These are phyloP conservation scores for Penium margaritaceum DNA, from an alignment of 139 green algal species.

Conservation along the genomic window DNA sequence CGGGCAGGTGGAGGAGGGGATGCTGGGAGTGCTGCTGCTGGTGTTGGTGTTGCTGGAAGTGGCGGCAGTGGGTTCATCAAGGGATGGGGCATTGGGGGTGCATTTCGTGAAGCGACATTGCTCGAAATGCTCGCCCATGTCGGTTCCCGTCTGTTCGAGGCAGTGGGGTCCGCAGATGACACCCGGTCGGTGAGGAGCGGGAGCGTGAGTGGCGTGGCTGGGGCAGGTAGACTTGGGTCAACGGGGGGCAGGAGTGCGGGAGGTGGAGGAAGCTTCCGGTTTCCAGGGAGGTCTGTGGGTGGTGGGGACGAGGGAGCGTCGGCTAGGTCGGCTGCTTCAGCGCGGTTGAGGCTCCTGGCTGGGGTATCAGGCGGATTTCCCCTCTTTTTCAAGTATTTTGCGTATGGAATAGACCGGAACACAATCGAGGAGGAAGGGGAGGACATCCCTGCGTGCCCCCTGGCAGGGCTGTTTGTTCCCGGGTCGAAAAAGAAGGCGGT, in stretches of 20 bases:
- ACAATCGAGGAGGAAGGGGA: background rate
- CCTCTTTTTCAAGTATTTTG: slow-evolving; percentile 3
- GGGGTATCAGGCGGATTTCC: background rate
- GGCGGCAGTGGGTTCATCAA: background rate
- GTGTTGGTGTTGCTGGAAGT: background rate
- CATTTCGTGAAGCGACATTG: background rate
- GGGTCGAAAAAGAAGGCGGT: slow-evolving; percentile 7
- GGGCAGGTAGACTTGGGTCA: no score
- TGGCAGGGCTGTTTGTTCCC: slow-evolving; percentile 1
- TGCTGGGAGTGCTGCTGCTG: background rate
- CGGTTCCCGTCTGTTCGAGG: background rate
- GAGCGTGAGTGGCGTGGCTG: background rate
- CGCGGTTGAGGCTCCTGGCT: background rate
- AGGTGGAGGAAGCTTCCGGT: background rate
- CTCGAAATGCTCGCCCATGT: slow-evolving; percentile 1
- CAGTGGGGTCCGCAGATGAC: background rate
- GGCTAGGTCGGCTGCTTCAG: background rate
- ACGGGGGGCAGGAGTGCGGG: background rate
- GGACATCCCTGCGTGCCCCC: background rate
- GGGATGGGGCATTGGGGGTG: background rate
- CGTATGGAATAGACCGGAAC: background rate
- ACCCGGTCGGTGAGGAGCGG: background rate
- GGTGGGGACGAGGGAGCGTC: background rate
- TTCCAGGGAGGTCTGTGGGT: background rate
- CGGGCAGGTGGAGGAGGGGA: background rate